Conservation (phyloP, 2,329 filamentous ascomycete species). For the Furcasterigmium sp. region DNA sequence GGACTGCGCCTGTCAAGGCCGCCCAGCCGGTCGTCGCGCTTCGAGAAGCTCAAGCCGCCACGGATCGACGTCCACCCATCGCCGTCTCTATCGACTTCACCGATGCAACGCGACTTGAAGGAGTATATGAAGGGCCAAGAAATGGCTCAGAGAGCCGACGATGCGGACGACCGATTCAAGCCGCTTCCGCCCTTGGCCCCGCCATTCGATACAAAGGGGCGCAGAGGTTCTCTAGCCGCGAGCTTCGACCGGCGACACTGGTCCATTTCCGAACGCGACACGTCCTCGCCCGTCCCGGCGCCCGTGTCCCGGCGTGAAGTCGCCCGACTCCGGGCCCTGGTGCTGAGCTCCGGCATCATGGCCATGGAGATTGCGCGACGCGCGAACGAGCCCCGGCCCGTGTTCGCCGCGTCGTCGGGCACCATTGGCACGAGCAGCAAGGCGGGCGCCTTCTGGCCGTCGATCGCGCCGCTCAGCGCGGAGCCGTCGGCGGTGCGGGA, state of each 20-base stretch:
- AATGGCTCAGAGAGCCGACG: conserved; percentile 11
- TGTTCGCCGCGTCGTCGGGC: conserved; percentile 9
- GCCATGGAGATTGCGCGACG: conserved; percentile 73
- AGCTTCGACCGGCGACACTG: conserved; percentile 34
- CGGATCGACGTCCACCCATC: conserved; percentile 40
- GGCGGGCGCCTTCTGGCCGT: conserved; percentile 30
- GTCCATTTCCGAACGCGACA: conserved; percentile 42
- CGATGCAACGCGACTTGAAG: no score
- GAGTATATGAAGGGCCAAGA: no score
- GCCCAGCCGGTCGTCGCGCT: conserved; percentile 35
- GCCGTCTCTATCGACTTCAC: conserved; percentile 27
- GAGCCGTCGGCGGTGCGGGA: conserved; percentile 24
- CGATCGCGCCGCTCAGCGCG: conserved; percentile 36
- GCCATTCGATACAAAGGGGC: conserved; percentile 10
- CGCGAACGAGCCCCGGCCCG: conserved; percentile 41
- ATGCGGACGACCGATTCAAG: conserved; percentile 29
- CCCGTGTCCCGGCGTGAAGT: conserved; percentile 59
- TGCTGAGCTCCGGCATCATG: conserved; percentile 73
- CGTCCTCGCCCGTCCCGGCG: conserved; percentile 25
- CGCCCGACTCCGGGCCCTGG: conserved; percentile 1
- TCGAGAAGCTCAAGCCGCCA: conserved; percentile 43
- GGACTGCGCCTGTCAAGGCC: conserved; percentile 17
- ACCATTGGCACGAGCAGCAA: conserved; percentile 11
- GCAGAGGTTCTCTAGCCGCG: conserved; percentile 12
- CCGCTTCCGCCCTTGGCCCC: conserved; percentile 21